Percentiles rank a stretch among this genome's conserved stretches.
Conservation (phyloP, 2,329 filamentous ascomycete genomes). For the Fusarium cyanostomum region DNA sequence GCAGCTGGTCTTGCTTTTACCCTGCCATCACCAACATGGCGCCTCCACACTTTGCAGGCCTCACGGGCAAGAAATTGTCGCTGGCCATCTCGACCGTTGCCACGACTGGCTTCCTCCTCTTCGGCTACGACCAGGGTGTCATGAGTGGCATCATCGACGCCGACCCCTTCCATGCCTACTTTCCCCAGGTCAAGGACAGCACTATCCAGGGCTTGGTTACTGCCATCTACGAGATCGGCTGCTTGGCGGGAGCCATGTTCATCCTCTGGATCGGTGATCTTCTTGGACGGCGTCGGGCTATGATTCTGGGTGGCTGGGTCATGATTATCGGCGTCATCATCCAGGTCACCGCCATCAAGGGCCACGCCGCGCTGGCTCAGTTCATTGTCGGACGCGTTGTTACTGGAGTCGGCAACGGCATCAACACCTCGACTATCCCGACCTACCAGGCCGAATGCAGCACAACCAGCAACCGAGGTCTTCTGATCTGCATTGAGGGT, state of each 20-base stretch:
- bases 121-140: constrained; percentile 65
- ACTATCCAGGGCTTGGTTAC: constrained; percentile 60
- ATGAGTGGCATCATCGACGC: constrained; percentile 65
- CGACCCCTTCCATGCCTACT: constrained; percentile 59
- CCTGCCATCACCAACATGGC: constrained; percentile 53
- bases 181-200: constrained; percentile 55
- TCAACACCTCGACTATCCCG: constrained; percentile 61
- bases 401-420: constrained; percentile 62
- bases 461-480: constrained; percentile 61
- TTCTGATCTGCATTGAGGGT: constrained; percentile 62
- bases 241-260: constrained; percentile 60
- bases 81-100: constrained; percentile 69
- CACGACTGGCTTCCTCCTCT: constrained; percentile 70
- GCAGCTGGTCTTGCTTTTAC: constrained; percentile 28
- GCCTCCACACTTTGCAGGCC: constrained; percentile 65
- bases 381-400: constrained; percentile 61
- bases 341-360: constrained; percentile 58
- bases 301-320: constrained; percentile 64
- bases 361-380: constrained; percentile 54
- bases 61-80: constrained; percentile 66
- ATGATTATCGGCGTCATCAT: constrained; percentile 70
- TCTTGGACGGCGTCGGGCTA: constrained; percentile 61
- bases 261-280: constrained; percentile 64
- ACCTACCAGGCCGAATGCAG: constrained; percentile 66
- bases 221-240: constrained; percentile 63